Evolutionary conservation across 495 filamentous ascomycete genomes (phyloP).

Genomic region (Pyrenopolyporus hunteri): DNA sequence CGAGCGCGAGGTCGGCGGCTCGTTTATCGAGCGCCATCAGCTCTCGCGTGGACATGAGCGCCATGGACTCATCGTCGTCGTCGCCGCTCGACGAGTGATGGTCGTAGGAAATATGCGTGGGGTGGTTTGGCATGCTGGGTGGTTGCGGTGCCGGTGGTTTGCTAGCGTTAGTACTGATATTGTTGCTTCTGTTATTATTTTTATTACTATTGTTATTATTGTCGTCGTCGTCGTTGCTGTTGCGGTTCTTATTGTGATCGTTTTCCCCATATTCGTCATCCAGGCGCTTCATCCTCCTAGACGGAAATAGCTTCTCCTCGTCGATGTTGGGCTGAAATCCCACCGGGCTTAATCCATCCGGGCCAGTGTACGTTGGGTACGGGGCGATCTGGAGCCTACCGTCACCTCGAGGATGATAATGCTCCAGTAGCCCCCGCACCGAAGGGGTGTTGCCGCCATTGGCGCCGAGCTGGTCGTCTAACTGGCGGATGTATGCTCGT

Average conservation of each 20-base stretch:
- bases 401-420: conserved; percentile 24
- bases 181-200: no score
- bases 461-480: conserved; percentile 48
- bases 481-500: conserved; percentile 60
- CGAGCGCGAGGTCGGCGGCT: conserved; percentile 37
- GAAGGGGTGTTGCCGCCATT: conserved; percentile 48
- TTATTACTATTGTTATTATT: not conserved
- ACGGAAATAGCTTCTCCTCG: conserved; percentile 50
- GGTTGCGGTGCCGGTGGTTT: conserved; percentile 14
- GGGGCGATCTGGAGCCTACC: conserved; percentile 22
- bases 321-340: conserved; percentile 41
- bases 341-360: conserved; percentile 32
- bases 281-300: conserved; percentile 46
- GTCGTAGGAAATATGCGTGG: conserved; percentile 45
- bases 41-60: conserved; percentile 54
- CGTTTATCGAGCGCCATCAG: conserved; percentile 49
- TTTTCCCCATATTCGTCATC: conserved; percentile 36
- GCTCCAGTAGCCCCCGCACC: conserved; percentile 48
- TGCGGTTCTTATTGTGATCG: not conserved
- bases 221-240: conserved; percentile 24
- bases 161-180: conserved; percentile 2
- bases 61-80: conserved; percentile 40
- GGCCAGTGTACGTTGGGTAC: conserved; percentile 30
- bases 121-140: conserved; percentile 27
- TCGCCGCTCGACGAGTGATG: conserved; percentile 42